Conservation (phyloP, 345 rosid species). For the Kandelia obovata region DNA sequence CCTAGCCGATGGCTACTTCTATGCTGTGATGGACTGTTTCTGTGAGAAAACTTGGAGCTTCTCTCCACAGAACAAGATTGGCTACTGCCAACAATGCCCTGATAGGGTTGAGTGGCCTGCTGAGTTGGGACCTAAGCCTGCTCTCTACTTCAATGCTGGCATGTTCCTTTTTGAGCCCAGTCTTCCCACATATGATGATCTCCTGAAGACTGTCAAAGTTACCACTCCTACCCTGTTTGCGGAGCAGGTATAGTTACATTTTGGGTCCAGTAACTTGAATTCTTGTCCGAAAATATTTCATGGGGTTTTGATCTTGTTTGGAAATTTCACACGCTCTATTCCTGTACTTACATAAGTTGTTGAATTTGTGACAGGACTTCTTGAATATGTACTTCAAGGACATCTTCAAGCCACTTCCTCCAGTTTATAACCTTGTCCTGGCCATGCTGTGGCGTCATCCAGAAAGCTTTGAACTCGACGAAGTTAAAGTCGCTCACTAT, state of each 20-base stretch:
- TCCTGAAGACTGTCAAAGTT: constrained; percentile 40
- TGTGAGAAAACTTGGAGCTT: constrained; percentile 76
- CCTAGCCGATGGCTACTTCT: constrained; percentile 51
- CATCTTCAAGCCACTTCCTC: constrained; percentile 60
- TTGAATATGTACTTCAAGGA: constrained; percentile 69
- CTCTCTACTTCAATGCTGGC: constrained; percentile 76
- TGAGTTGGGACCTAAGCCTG: constrained; percentile 58
- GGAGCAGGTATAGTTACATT: constrained; percentile 44
- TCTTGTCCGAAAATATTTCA: not conserved
- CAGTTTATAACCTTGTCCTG: constrained; percentile 56
- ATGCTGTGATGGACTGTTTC: constrained; percentile 79
- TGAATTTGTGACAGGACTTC: constrained; percentile 44
- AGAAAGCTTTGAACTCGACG: constrained; percentile 56
- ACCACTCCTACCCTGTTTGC: constrained; percentile 73
- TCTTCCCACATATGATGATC: constrained; percentile 44
- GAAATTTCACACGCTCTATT: not conserved
- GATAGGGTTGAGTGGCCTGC: constrained; percentile 56
- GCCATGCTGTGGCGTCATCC: constrained; percentile 89
- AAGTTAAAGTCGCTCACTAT: constrained; percentile 66
- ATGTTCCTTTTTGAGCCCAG: constrained; percentile 77
- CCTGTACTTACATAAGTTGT: not conserved
- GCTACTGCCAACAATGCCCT: constrained; percentile 83
- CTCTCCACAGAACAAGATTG: constrained; percentile 52
- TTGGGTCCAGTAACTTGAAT: not conserved
- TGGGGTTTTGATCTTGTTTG: too few relatives aligned